phyloP scores from a whole-genome alignment of 441 rosid species.

The Erysimum cheiri region DNA sequence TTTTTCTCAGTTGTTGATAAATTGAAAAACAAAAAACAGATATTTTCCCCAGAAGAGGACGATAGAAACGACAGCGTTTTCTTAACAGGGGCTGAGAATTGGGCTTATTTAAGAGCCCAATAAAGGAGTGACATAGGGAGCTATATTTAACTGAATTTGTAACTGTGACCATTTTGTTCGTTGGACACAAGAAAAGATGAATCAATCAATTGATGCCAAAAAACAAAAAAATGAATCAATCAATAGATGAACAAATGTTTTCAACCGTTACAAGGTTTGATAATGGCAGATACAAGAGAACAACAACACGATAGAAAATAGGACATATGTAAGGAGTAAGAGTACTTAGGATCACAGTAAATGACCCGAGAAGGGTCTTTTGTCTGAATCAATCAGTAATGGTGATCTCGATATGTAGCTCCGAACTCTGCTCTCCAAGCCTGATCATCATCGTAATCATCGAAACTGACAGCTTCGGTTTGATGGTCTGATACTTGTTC shows the following conservation, averaged over 20 bases:
- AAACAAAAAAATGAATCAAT: slow-evolving; percentile 13
- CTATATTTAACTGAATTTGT: not conserved
- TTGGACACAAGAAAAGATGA: not conserved
- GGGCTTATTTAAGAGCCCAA: slow-evolving; percentile 27
- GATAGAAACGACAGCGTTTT: slow-evolving; percentile 29
- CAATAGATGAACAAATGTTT: slow-evolving; percentile 4
- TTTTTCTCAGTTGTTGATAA: not conserved
- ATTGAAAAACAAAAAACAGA: not conserved
- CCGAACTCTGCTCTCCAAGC: slow-evolving; percentile 98
- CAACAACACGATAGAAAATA: not conserved
- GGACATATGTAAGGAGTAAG: not conserved
- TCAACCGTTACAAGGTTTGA: not conserved
- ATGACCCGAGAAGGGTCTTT: slow-evolving; percentile 45
- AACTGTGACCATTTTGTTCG: not conserved
- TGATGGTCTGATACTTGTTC: slow-evolving; percentile 40
- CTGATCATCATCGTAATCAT: slow-evolving; percentile 47
- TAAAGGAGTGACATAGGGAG: not conserved
- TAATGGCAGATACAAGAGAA: slow-evolving; percentile 15
- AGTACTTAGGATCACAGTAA: slow-evolving; percentile 25
- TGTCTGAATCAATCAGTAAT: slow-evolving; percentile 36
- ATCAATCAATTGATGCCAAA: not conserved
- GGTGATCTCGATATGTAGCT: slow-evolving; percentile 79
- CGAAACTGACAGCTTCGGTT: slow-evolving; percentile 35
- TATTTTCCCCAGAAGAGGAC: slow-evolving; percentile 25
- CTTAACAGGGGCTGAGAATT: not conserved